phyloP scores from a whole-genome alignment of 345 rosid species.

The Hibiscus tridactylites region DNA sequence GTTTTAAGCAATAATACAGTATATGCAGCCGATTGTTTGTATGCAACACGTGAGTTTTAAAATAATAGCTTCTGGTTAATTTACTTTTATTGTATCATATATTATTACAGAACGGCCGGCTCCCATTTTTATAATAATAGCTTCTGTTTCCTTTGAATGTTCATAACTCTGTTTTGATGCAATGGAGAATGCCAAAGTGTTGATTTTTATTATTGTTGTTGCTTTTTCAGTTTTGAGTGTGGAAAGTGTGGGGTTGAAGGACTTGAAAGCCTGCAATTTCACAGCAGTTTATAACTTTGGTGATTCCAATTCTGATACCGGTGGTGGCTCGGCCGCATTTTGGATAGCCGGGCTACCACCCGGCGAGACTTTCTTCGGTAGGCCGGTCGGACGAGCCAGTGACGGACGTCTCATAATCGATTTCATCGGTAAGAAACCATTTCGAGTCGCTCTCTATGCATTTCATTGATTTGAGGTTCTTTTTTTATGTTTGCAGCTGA shows the following conservation, averaged over 20 bases:
- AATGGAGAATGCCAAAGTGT: no score
- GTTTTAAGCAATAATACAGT: background rate
- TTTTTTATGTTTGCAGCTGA: slow-evolving; percentile 47
- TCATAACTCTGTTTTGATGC: no score
- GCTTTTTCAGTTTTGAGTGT: no score
- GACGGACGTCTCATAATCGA: no score
- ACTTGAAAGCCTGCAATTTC: background rate
- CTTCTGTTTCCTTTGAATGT: background rate
- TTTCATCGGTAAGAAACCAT: no score
- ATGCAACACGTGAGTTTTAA: background rate
- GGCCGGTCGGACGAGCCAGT: slow-evolving; percentile 13
- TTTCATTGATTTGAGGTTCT: background rate
- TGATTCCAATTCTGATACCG: slow-evolving; percentile 4
- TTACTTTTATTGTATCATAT: no score
- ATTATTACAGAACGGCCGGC: no score
- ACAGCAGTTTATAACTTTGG: no score
- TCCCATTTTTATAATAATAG: background rate
- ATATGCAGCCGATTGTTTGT: background rate
- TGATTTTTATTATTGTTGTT: background rate
- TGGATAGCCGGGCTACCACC: slow-evolving; percentile 12
- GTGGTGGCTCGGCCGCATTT: slow-evolving; percentile 26
- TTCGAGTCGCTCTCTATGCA: background rate
- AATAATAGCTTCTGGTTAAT: background rate
- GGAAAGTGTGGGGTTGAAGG: no score
- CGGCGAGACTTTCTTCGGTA: slow-evolving; percentile 24